These are phyloP conservation scores for Wolfiporia cocos DNA, from an alignment of 1,284 basidiomycete species.

Conservation along the genomic window DNA sequence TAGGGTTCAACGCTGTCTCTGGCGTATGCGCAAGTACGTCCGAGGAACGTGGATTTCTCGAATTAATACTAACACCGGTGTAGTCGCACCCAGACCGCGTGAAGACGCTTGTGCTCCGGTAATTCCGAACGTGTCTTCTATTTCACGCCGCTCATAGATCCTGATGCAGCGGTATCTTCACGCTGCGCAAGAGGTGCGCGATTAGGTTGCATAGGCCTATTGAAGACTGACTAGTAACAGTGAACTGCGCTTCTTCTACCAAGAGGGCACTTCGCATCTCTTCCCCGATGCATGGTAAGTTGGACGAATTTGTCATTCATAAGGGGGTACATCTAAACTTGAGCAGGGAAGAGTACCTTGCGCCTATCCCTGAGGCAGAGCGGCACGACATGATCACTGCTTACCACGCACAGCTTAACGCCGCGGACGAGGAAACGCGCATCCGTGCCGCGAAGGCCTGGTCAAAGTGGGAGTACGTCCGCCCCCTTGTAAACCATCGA, in stretches of 20 bases:
- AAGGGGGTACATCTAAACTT: not conserved
- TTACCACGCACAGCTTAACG: constrained; percentile 81
- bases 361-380: constrained; percentile 77
- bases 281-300: constrained; percentile 85
- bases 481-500: not conserved
- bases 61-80: not conserved
- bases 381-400: constrained; percentile 77
- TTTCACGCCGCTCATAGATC: not conserved
- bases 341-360: constrained; percentile 70
- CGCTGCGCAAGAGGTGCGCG: constrained; percentile 65
- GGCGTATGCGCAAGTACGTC: constrained; percentile 74
- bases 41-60: not conserved
- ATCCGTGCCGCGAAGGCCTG: constrained; percentile 79
- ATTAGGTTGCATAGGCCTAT: not conserved
- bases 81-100: constrained; percentile 80
- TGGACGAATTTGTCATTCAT: not conserved
- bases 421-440: constrained; percentile 62
- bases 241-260: constrained; percentile 92
- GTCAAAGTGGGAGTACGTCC: constrained; percentile 82
- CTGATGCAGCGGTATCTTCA: constrained; percentile 75
- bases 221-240: constrained; percentile 26
- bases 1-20: constrained; percentile 90
- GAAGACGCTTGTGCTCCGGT: constrained; percentile 79
- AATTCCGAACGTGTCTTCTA: too few species aligned
- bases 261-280: constrained; percentile 73